Percentiles rank a stretch among this genome's conserved stretches.
Conservation (phyloP, 345 rosid species). For the Euphorbia lathyris region DNA sequence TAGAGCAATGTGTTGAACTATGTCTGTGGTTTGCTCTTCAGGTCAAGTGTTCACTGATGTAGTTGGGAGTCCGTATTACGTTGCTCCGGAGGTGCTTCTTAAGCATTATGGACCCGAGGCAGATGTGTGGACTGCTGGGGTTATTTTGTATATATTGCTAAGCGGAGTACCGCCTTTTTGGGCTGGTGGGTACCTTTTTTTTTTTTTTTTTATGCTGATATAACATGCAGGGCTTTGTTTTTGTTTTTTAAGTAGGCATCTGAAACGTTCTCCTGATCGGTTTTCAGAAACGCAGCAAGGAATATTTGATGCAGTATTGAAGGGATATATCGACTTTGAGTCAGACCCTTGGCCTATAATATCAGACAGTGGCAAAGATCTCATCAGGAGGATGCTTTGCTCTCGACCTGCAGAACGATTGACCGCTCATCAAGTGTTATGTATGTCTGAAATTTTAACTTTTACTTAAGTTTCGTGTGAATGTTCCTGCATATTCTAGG, state of each 20-base stretch:
- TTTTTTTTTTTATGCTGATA: background rate
- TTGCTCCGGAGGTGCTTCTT: slow-evolving; percentile 94
- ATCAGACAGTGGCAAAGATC: slow-evolving; percentile 86
- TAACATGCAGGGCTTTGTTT: background rate
- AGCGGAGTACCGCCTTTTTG: slow-evolving; percentile 99
- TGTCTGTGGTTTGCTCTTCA: slow-evolving; percentile 14
- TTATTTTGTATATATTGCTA: slow-evolving; percentile 86
- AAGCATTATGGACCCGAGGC: slow-evolving; percentile 95
- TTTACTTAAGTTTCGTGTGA: background rate
- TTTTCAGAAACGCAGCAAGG: slow-evolving; percentile 91
- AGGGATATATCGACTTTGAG: slow-evolving; percentile 86
- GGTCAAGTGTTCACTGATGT: slow-evolving; percentile 91
- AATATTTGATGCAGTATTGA: slow-evolving; percentile 94
- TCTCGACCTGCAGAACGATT: slow-evolving; percentile 69
- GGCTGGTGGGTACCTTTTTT: slow-evolving; percentile 63
- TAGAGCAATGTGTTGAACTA: background rate
- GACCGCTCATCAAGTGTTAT: slow-evolving; percentile 94
- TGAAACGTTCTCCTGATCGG: slow-evolving; percentile 19
- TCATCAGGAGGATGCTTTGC: slow-evolving; percentile 80
- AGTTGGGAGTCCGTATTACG: slow-evolving; percentile 96
- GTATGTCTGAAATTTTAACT: slow-evolving; percentile 44
- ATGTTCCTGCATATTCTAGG: background rate
- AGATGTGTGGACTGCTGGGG: slow-evolving; percentile 99
- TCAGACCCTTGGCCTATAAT: slow-evolving; percentile 97
- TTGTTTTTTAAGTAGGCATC: slow-evolving; percentile 11